Base-by-base conservation (phyloP, 306 rosid genomes). In the Trifolium fragiferum region DNA sequence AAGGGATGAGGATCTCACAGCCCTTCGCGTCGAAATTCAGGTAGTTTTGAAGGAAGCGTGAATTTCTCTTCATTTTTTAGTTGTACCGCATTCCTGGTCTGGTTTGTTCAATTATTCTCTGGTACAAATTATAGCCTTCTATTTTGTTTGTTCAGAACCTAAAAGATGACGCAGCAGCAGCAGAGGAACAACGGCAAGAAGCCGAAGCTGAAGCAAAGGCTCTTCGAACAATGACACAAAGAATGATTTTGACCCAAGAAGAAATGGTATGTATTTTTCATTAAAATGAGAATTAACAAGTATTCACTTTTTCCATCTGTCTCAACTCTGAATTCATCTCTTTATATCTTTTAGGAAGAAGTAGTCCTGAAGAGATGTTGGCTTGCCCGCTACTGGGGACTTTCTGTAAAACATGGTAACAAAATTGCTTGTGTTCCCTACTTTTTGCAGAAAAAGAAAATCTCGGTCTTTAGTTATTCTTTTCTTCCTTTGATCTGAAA, bases 341-440 rank as follows among this genome's bases (percentile, higher is more conserved):
- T 41, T 27, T 23, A n/a, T 82, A 16, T 72, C 68, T 75, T 80
- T 74, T 68, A 93, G 98, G 98, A 93, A 85, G 98, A 93, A 85
- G 99, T 95, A 79, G 99, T 95, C 71, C 83, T 95, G 57, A 95
- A 92, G 92, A 83, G 99, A 82, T 95, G 99, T 80, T 92, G 99
- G 99, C 97, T 95, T 64, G 93, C 99, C 70, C 98, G 99, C 80
- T 90, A 92, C 78, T 95, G 99, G 99, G 91, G 91, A 75, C 87
- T 92, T 74, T 91, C 98, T 73, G 87, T 95, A 72, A 88, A 90
- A 77, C 86, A 90, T 79, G 99, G 99, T 95, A 90, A 78, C 66
- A 18, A 40, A 80, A 68, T 77, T 76, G 27, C 55, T 73, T 3
- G 70, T 8, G 32, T 41, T 58, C 76, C 81, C 63, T 82, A 75